Conservation (phyloP, 2,329 filamentous ascomycete species). For the Aspergillus ochraceus region DNA sequence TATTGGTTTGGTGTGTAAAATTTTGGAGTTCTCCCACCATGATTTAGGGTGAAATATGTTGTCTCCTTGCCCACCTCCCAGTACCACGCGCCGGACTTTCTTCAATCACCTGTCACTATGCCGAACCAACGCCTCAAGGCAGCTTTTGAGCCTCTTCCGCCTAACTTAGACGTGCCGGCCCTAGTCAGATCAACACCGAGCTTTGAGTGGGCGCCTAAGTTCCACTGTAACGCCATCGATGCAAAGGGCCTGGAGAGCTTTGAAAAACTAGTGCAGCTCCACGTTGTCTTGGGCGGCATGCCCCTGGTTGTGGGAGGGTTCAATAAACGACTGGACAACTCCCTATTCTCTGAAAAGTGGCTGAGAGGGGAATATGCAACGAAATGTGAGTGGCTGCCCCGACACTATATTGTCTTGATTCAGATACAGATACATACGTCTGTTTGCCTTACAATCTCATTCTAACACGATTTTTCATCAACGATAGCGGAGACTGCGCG, state of each 20-base stretch:
- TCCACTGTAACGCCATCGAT: slow-evolving; percentile 76
- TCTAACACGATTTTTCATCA: background rate
- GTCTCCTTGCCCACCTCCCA: background rate
- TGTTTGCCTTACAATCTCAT: background rate
- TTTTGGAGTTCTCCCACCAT: background rate
- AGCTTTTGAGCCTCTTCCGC: slow-evolving; percentile 87
- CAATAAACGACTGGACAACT: slow-evolving; percentile 70
- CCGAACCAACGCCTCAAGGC: slow-evolving; percentile 76
- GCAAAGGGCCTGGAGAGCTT: slow-evolving; percentile 75
- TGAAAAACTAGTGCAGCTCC: slow-evolving; percentile 78
- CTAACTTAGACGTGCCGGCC: slow-evolving; percentile 73
- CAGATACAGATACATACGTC: background rate
- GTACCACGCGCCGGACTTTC: background rate
- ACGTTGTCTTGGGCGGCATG: slow-evolving; percentile 81
- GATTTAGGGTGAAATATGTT: background rate
- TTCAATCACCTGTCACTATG: slow-evolving; percentile 53
- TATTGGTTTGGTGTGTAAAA: background rate
- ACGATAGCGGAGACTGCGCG: slow-evolving; percentile 75
- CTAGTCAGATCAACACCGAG: slow-evolving; percentile 79
- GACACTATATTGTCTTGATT: slow-evolving; percentile 10
- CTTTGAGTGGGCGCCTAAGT: slow-evolving; percentile 81
- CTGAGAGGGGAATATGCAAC: slow-evolving; percentile 74
- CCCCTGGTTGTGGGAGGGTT: slow-evolving; percentile 91
- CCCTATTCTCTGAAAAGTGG: slow-evolving; percentile 80
- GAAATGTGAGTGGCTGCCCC: slow-evolving; percentile 60